Percentiles rank a stretch among this genome's conserved stretches.
These are phyloP conservation scores for Beauveria asiatica DNA, from an alignment of 2,329 filamentous ascomycete species.

Conservation along the genomic window DNA sequence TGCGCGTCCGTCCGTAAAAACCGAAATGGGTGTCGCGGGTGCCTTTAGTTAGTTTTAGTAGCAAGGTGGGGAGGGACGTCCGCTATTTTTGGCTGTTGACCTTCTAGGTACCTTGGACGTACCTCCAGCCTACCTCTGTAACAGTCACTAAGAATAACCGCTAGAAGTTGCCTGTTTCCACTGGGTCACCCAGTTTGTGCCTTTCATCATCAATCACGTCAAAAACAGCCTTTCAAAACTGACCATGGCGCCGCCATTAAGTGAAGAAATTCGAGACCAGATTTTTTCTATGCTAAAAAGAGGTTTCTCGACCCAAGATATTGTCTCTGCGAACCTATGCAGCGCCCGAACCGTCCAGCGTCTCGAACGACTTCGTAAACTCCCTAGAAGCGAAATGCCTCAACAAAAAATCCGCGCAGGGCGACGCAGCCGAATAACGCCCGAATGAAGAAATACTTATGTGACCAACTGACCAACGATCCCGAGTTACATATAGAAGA, in stretches of 20 bases:
- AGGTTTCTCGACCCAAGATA: background rate
- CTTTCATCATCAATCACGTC: too few species aligned
- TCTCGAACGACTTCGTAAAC: background rate
- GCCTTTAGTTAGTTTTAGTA: too few species aligned
- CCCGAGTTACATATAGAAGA: background rate
- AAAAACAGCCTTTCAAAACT: too few species aligned
- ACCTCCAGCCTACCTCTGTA: background rate
- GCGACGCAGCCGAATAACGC: conserved; percentile 4
- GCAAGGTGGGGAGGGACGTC: too few species aligned
- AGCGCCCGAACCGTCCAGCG: background rate
- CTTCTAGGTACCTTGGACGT: background rate
- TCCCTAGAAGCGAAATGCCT: conserved; percentile 2
- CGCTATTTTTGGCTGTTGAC: background rate
- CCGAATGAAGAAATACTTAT: conserved; percentile 6
- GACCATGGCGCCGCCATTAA: too few species aligned
- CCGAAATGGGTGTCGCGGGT: too few species aligned
- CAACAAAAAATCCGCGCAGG: background rate
- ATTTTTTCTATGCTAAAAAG: too few species aligned
- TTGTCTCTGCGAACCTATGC: background rate
- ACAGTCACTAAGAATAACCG: background rate
- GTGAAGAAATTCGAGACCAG: too few species aligned
- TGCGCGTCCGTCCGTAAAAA: background rate
- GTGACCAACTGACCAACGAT: conserved; percentile 5
- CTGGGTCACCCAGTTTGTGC: background rate
- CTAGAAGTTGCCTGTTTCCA: background rate